Evolutionary conservation across 2,329 filamentous ascomycete species (phyloP), one percentile per base, ranked within the genome.

Genomic region (Madurella mycetomatis): DNA sequence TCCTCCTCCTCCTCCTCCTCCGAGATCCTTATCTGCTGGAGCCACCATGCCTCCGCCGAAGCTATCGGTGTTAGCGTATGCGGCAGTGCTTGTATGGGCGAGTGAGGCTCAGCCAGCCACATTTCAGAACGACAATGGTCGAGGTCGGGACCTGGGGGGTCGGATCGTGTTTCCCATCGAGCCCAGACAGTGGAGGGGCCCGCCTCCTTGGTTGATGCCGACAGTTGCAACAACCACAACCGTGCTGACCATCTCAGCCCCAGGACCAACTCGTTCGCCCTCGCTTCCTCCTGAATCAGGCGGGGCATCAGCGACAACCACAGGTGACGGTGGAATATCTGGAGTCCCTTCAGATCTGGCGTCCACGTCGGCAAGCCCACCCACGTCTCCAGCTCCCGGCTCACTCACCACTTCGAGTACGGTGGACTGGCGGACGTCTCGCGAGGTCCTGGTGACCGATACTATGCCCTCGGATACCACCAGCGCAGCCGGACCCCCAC

Each of bases 401-500:
- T 19, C 34, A 19, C 25, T 48, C 13, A 32, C 16, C 16, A 7
- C 56, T 47, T 39, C 43, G 31, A 53, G 31, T 18, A 37, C 48
- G 25, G 40, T 25, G 45, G 46, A 41, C 37, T n/a, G 42, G 41
- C 47, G 46, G 40, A 47, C 51, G 31, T 52, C 56, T 12, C 51
- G 48, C 45, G 53, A 53, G 37, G 50, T 44, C 25, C 43, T 47
- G 1, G 44, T 41, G 48, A 58, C 56, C 45, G 60, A 55, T 55
- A 58, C 56, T 59, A 64, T 64, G 63, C 58, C 58, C 49, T 52
- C 60, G 17, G 55, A 55, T 43, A 56, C 32, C 30, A 37, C 53
- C 34, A 51, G 43, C 16, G 43, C 56, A 31, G 41, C 55, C 15
- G 52, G 50, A 32, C 17, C 40, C 32, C 45, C 51, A 30, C 50